These are phyloP conservation scores for Chrysoporthe cubensis DNA, from an alignment of 2,329 filamentous ascomycete genomes.

Conservation along the genomic window DNA sequence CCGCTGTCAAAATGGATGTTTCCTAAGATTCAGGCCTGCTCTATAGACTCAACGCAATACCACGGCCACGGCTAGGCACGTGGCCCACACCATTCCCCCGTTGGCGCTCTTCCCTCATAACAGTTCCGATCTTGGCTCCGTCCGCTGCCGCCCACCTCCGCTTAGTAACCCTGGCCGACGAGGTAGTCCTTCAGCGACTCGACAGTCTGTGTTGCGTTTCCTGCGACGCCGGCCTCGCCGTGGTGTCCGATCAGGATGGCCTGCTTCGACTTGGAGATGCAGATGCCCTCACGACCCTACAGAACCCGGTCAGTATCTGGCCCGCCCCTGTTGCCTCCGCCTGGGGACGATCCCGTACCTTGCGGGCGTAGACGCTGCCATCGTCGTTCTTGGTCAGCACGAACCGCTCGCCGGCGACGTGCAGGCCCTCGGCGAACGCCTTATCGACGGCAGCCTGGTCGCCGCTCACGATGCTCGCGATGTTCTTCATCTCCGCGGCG, in stretches of 20 bases:
- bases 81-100: constrained; percentile 15
- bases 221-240: constrained; percentile 71
- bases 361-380: constrained; percentile 81
- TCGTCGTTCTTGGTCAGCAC: constrained; percentile 77
- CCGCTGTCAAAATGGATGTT: constrained; percentile 26
- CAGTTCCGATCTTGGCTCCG: neutral
- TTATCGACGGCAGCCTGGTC: constrained; percentile 59
- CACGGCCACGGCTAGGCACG: constrained; percentile 20
- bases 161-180: constrained; percentile 75
- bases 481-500: constrained; percentile 62
- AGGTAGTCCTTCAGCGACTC: constrained; percentile 89
- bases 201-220: constrained; percentile 77
- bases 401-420: constrained; percentile 77
- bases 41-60: constrained; percentile 28
- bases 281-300: constrained; percentile 76
- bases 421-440: constrained; percentile 73
- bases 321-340: neutral
- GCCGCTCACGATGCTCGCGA: constrained; percentile 56
- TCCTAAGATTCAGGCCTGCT: constrained; percentile 28
- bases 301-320: constrained; percentile 16
- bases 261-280: constrained; percentile 84
- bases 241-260: constrained; percentile 90
- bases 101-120: constrained; percentile 1
- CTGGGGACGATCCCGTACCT: constrained; percentile 57
- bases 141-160: constrained; percentile 27